phyloP scores from a whole-genome alignment of 2,329 filamentous ascomycete species.

The Annulohypoxylon truncatum region DNA sequence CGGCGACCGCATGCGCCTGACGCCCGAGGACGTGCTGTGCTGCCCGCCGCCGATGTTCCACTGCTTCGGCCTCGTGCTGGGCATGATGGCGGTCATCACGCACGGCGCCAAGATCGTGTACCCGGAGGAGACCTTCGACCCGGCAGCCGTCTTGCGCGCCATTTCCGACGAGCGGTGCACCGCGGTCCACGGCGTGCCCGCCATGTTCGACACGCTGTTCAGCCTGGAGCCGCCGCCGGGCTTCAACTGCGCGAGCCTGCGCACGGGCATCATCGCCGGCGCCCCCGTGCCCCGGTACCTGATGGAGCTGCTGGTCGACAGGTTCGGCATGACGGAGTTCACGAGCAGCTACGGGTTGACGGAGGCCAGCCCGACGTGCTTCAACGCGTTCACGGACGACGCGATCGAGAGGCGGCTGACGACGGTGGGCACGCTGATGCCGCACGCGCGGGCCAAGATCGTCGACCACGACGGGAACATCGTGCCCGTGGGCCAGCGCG shows the following conservation, averaged over 20 bases:
- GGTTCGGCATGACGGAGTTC: conserved; percentile 81
- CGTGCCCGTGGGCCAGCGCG: conserved; percentile 74
- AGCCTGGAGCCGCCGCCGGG: conserved; percentile 55
- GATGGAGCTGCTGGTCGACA: conserved; percentile 77
- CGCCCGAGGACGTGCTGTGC: conserved; percentile 75
- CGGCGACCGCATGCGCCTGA: conserved; percentile 79
- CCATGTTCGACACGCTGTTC: conserved; percentile 81
- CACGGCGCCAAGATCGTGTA: conserved; percentile 83
- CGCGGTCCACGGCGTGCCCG: conserved; percentile 82
- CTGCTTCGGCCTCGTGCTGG: conserved; percentile 84
- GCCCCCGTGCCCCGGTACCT: conserved; percentile 79
- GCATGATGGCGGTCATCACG: conserved; percentile 76
- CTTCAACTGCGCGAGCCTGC: conserved; percentile 64
- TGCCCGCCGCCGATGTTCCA: conserved; percentile 88
- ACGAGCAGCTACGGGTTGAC: conserved; percentile 78
- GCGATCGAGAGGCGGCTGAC: conserved; percentile 72
- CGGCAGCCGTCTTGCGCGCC: conserved; percentile 72
- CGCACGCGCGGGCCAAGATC: conserved; percentile 81
- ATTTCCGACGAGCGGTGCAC: conserved; percentile 77
- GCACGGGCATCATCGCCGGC: conserved; percentile 83
- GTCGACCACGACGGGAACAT: conserved; percentile 74
- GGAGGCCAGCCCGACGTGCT: conserved; percentile 82
- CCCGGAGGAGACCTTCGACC: conserved; percentile 79
- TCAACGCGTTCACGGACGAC: conserved; percentile 82
- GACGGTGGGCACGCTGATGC: conserved; percentile 81